Evolutionary conservation across 257 asterid species (phyloP), one percentile per base, ranked within the genome.

Genomic region (Solanum etuberosum): DNA sequence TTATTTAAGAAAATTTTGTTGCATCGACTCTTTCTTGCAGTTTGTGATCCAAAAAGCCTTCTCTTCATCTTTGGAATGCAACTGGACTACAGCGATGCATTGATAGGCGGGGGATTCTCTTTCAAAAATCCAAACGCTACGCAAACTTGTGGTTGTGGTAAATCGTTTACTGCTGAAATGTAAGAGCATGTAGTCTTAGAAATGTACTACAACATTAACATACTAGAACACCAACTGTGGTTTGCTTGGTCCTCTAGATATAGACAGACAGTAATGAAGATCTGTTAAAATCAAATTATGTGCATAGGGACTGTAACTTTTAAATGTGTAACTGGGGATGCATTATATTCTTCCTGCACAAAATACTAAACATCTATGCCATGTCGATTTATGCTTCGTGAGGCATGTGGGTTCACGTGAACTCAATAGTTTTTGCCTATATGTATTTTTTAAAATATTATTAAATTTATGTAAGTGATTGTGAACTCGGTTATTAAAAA

Each of bases 61-160:
- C 97, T 96, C 54, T 94, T 95, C 90, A 86, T 96, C 31, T 96
- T 76, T 5, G 99, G 99, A 43, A 93, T 96, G 98, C 99, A 96
- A 90, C 93, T 95, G 85, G 99, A 96, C 91, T 96, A 93, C 90
- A 96, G 98, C 11, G 94, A 96, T 91, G 98, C 99, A 43, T 98
- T 96, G 88, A 96, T 95, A n/a, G 99, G 99, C 4, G 99, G 99
- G 71, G 99, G 98, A 34, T 96, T 95, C 89, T 93, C 95, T 89
- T 96, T 96, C 95, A 94, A 91, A 91, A 96, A 96, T 84, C 99
- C 99, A 51, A 96, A 96, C 77, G 99, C 99, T 46, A 95, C 98
- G 25, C 98, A 95, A 87, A 96, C 98, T 7, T 96, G 99, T 70
- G 98, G 99, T 32, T 96, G 99, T 88, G 99, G 99, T 35, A 96